Percentiles rank a stretch among this genome's conserved stretches.
phyloP scores from a whole-genome alignment of 2,329 filamentous ascomycete genomes.

The Fusarium metavorans region DNA sequence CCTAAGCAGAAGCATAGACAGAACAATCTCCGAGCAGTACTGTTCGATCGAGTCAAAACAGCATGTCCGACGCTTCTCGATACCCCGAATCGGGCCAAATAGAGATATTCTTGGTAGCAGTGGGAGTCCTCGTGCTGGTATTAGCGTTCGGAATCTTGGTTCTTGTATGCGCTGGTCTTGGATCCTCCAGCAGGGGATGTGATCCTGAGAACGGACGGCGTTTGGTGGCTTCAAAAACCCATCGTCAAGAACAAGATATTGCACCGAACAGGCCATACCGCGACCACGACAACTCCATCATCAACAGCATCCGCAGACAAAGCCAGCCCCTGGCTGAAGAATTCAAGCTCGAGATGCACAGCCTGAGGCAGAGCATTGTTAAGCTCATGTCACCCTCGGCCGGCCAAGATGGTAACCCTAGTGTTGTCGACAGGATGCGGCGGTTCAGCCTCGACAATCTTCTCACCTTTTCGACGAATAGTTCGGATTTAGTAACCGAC shows the following conservation, averaged over 20 bases:
- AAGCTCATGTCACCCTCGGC: constrained; percentile 17
- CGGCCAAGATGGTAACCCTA: constrained; percentile 1
- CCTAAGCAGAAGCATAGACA: constrained; percentile 9
- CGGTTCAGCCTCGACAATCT: constrained; percentile 36
- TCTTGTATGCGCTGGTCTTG: constrained; percentile 43
- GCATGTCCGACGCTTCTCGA: constrained; percentile 41
- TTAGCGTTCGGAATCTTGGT: constrained; percentile 48
- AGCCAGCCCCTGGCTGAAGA: constrained; percentile 43
- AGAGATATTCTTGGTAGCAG: constrained; percentile 51
- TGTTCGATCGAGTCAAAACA: constrained; percentile 1
- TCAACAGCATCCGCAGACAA: constrained; percentile 42
- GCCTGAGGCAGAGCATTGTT: constrained; percentile 36
- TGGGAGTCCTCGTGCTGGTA: constrained; percentile 49
- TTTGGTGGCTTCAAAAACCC: constrained; percentile 31
- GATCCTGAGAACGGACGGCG: constrained; percentile 35
- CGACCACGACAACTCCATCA: constrained; percentile 37
- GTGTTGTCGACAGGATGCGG: constrained; percentile 3
- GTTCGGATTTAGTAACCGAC: constrained; percentile 29
- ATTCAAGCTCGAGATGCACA: constrained; percentile 39
- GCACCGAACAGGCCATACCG: constrained; percentile 19
- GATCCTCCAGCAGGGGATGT: constrained; percentile 14
- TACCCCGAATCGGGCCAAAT: constrained; percentile 46
- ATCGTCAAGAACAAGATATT: constrained; percentile 20
- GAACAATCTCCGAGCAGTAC: background rate
- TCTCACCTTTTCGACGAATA: constrained; percentile 20